Percentiles rank a stretch among this genome's conserved stretches.
Evolutionary conservation across 768 basidiomycete species (phyloP).

Genomic region (Boletus coccyginus): DNA sequence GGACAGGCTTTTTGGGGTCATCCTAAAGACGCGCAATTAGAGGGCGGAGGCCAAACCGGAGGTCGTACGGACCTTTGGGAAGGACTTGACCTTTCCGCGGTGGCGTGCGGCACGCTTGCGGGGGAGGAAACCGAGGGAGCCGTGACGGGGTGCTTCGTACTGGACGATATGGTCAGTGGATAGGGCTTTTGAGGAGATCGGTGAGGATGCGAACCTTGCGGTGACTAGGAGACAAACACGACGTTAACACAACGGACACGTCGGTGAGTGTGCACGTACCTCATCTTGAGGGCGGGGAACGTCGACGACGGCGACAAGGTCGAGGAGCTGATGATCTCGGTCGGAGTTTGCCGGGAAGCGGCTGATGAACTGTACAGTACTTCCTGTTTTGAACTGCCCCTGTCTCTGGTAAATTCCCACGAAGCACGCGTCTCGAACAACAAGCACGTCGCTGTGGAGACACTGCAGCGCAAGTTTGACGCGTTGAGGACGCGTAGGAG

Average conservation of each 20-base stretch:
- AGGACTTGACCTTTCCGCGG: constrained; percentile 98
- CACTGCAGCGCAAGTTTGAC: neutral
- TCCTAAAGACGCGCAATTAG: constrained; percentile 53
- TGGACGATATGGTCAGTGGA: constrained; percentile 35
- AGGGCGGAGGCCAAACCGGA: neutral
- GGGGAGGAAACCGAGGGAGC: constrained; percentile 96
- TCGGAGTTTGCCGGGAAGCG: constrained; percentile 29
- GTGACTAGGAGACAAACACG: constrained; percentile 50
- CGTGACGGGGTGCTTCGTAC: constrained; percentile 99
- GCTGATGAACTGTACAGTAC: constrained; percentile 34
- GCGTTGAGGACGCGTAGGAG: constrained; percentile 11
- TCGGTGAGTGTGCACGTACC: constrained; percentile 39
- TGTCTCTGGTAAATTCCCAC: constrained; percentile 11
- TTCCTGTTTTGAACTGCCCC: constrained; percentile 18
- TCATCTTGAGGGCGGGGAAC: constrained; percentile 50
- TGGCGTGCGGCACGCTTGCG: constrained; percentile 96
- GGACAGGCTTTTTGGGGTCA: constrained; percentile 98
- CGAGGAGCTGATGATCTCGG: constrained; percentile 1
- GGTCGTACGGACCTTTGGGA: constrained; percentile 78
- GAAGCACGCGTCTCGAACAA: neutral
- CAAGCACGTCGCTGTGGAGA: neutral
- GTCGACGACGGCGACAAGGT: constrained; percentile 19
- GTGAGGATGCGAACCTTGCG: constrained; percentile 65
- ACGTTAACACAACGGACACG: neutral
- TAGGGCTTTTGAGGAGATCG: neutral